phyloP scores from a whole-genome alignment of 306 rosid genomes.

The Vigna unguiculata region DNA sequence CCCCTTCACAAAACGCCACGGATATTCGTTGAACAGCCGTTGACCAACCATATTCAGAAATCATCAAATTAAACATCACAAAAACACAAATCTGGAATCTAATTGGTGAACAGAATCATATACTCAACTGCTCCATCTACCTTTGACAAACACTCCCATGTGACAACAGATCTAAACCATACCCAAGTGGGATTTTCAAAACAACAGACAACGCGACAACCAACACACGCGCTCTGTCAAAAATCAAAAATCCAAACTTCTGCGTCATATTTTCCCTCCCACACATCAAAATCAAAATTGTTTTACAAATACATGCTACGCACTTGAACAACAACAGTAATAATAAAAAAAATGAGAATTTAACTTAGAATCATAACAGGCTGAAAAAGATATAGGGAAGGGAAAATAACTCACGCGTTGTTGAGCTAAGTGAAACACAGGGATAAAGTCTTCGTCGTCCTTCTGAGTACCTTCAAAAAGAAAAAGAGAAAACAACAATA shows the following conservation, averaged over 20 bases:
- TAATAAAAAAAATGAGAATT: neutral
- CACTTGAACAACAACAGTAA: neutral
- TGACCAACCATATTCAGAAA: neutral
- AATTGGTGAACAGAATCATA: neutral
- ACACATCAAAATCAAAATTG: constrained; percentile 26
- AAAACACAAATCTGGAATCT: constrained; percentile 27
- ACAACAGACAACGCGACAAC: constrained; percentile 30
- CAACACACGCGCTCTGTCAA: constrained; percentile 19
- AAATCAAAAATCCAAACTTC: neutral
- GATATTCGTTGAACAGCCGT: neutral
- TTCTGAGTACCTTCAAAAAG: constrained; percentile 37
- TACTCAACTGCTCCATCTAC: neutral
- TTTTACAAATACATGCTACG: neutral
- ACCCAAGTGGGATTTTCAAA: neutral
- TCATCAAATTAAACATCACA: neutral
- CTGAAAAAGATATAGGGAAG: constrained; percentile 18
- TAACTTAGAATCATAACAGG: neutral
- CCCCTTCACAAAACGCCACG: constrained; percentile 23
- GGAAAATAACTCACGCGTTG: constrained; percentile 45
- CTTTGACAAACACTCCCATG: constrained; percentile 21
- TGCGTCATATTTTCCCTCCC: neutral
- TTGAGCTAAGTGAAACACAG: constrained; percentile 33
- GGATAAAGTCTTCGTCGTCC: constrained; percentile 25
- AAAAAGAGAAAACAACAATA: neutral
- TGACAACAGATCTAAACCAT: constrained; percentile 63